Base-by-base conservation (phyloP, 345 rosid genomes). In the Lumnitzera littorea region DNA sequence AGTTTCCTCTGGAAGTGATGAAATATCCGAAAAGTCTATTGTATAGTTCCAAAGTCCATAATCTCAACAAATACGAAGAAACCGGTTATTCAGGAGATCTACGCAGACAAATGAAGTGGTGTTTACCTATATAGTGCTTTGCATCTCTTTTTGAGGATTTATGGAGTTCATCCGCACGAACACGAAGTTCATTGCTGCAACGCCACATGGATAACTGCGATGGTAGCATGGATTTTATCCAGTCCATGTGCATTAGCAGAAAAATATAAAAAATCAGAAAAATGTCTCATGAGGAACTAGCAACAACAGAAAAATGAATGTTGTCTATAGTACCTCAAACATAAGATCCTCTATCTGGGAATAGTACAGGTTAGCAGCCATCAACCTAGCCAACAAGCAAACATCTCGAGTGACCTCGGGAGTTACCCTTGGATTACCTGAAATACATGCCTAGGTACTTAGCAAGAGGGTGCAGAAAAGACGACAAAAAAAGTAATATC, bases 401-500 rank as follows among this genome's bases (percentile, higher is more conserved):
- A 94, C 99, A 74, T 94, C 99, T 78, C 99, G 88, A 17, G 97
- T 94, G 69, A 94, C 99, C 70, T 94, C 99, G 69, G 99, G 96
- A 61, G 99, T 94, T 63, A 94, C 99, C 79, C 99, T 79, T 10
- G 99, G 99, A 62, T 94, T 94, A 53, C 98, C 98, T 92, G 77
- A 59, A 62, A 52, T 68, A 15, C 63, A 66, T 0, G 20, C 48
- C 27, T 24, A 27, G 43, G 55, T 27, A 51, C 10, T 14, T 46
- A 67, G 23, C 29, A 36, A 57, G 43, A 36, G 43, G 43, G 11
- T 4, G 43, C 43, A 36, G 43, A 36, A 36, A 36, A 36, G 43
- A 4, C 7, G 10, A 36, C 43, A 36, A 36, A 36, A 20, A 9
- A 9, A 36, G 43, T 36, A 4, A 9, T 36, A 36, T 36, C 43